A percentile compares a stretch with the other conserved stretches of the same genome.
These are phyloP conservation scores for Syzygium aqueum DNA, from an alignment of 345 rosid genomes.

Conservation along the genomic window DNA sequence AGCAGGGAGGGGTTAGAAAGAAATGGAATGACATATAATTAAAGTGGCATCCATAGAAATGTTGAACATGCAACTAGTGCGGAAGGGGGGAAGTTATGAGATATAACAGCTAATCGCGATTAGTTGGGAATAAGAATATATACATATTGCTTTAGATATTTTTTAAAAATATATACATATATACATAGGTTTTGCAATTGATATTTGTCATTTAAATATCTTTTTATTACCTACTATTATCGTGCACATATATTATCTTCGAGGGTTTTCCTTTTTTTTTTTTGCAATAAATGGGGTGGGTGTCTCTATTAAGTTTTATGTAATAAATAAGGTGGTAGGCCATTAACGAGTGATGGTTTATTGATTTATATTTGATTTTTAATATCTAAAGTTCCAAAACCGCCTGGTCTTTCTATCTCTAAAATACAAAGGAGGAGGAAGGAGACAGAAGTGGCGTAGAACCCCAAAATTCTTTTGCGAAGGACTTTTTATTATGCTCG, in stretches of 20 bases:
- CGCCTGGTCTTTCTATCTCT: no score
- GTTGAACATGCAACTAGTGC: neutral
- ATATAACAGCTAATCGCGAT: rapidly evolving
- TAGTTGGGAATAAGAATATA: rapidly evolving
- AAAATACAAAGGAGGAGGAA: no score
- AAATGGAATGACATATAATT: neutral
- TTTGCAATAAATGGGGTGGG: neutral
- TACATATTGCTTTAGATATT: no score
- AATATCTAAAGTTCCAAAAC: no score
- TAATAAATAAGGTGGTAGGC: neutral
- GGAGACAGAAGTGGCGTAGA: no score
- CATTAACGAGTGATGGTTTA: neutral
- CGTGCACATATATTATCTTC: neutral
- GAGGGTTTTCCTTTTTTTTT: neutral
- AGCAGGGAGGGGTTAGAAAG: neutral
- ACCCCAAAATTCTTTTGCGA: no score
- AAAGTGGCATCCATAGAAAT: neutral
- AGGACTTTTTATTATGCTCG: no score
- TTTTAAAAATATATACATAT: no score
- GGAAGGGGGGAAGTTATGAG: neutral
- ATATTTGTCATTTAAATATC: no score
- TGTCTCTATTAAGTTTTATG: neutral
- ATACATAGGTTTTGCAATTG: no score
- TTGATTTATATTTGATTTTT: no score
- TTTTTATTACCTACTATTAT: no score